Conservation (phyloP, 306 rosid species). For the Glycyrrhiza uralensis region DNA sequence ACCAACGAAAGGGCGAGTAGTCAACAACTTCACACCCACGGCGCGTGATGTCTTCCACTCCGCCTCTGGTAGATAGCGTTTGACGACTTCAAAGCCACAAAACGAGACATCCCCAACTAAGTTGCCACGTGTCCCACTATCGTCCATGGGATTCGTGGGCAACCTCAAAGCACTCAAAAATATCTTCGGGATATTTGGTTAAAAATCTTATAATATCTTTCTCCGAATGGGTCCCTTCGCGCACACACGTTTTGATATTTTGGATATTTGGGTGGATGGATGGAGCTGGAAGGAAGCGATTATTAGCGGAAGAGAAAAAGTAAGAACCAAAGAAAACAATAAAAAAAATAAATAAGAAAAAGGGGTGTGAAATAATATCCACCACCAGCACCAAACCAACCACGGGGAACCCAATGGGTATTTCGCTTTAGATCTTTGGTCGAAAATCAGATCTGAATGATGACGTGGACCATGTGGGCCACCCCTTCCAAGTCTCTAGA, state of each 20-base stretch:
- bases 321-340: background rate
- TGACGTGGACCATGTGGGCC: conserved; percentile 58
- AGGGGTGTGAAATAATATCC: conserved; percentile 22
- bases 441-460: conserved; percentile 26
- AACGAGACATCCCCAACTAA: background rate
- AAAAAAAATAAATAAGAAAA: background rate
- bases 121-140: conserved; percentile 34
- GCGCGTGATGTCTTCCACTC: background rate
- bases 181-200: conserved; percentile 40
- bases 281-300: background rate
- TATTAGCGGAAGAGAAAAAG: no score
- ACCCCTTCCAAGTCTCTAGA: conserved; percentile 1
- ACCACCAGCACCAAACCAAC: conserved; percentile 49
- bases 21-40: fast-evolving
- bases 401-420: conserved; percentile 39
- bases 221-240: background rate
- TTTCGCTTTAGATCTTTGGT: conserved; percentile 34
- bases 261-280: conserved; percentile 9
- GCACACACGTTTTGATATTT: conserved; percentile 37
- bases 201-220: conserved; percentile 28
- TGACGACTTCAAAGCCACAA: conserved; percentile 43
- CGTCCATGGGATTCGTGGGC: conserved; percentile 22
- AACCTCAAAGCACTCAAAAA: conserved; percentile 36
- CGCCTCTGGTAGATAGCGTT: conserved; percentile 4
- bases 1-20: no score